Evolutionary conservation across 305 asterid genomes (phyloP).

Genomic region (Fraxinus xanthoxyloides): DNA sequence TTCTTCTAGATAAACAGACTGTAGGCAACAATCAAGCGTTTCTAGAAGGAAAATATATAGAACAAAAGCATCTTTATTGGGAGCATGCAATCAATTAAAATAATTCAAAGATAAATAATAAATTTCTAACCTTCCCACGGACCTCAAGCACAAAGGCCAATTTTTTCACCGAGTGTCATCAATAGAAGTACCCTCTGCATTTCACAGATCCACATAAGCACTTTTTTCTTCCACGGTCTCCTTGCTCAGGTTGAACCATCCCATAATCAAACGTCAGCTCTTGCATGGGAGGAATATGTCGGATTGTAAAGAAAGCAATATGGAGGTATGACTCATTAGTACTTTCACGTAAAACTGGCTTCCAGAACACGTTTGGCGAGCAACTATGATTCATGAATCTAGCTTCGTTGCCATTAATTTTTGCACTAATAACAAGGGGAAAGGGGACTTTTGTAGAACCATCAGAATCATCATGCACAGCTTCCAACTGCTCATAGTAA

Average conservation of each 20-base stretch:
- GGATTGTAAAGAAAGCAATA: slow-evolving; percentile 76
- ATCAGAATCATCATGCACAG: slow-evolving; percentile 32
- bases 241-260: slow-evolving; percentile 48
- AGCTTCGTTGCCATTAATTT: slow-evolving; percentile 71
- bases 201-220: slow-evolving; percentile 72
- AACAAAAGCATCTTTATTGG: not conserved
- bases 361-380: slow-evolving; percentile 77
- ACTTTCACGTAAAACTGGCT: slow-evolving; percentile 68
- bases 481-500: slow-evolving; percentile 57
- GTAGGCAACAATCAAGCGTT: slow-evolving; percentile 12
- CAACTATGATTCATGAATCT: slow-evolving; percentile 96
- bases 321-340: slow-evolving; percentile 58
- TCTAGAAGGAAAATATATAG: slow-evolving; percentile 26
- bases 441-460: slow-evolving; percentile 47
- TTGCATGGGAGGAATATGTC: slow-evolving; percentile 91
- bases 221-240: slow-evolving; percentile 57
- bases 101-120: not conserved
- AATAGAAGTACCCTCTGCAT: slow-evolving; percentile 81
- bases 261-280: slow-evolving; percentile 88
- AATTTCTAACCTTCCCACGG: slow-evolving; percentile 32
- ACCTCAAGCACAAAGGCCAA: slow-evolving; percentile 24
- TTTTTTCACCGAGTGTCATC: slow-evolving; percentile 15
- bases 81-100: not conserved
- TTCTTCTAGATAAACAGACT: not conserved
- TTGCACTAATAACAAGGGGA: slow-evolving; percentile 66